Base-by-base conservation (phyloP, 129 eudicot species). In the Flaveria ramosissima region DNA sequence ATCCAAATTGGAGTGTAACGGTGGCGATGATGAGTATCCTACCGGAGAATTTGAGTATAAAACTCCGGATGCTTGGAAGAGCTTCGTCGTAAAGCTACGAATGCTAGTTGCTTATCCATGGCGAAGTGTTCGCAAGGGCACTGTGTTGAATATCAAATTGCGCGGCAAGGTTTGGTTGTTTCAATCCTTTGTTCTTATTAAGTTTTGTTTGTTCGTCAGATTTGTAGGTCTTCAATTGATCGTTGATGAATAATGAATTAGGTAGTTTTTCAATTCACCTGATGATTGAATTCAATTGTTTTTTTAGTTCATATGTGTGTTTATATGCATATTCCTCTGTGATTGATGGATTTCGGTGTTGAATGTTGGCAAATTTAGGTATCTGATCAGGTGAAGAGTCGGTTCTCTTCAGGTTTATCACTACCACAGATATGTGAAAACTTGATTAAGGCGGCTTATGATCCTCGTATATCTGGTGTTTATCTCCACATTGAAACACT, bases 361-460 rank as follows among this genome's bases (percentile, higher is more conserved):
- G 24, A 8, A 36, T 72, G 43, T 70, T 78, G 77, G 13, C 39
- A 21, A 73, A 50, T 81, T 72, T 88, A 94, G 98, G 83, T 94
- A 87, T 71, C 93, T 36, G 98, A 94, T 87, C 97, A 94, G 87
- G 77, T 94, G 82, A 89, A 90, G 89, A 77, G 92, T 83, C 88
- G 98, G 67, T 90, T 90, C 81, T 84, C 92, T 47, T 84, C 91
- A 27, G 96, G 87, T 60, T 69, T 94, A 70, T 87, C 98, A 10
- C 84, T 94, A 24, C 98, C 98, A 56, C 96, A 90, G 77, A 71
- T 93, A 27, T 93, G 98, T 77, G 97, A 90, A 74, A 95, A 95
- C 85, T 84, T 95, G 63, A 70, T 84, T 0, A 95, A 95, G 73
- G 99, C 99, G 13, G 94, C 99, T 20, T 88, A 95, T 85, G 99